Evolutionary conservation across 1,284 basidiomycete species (phyloP).

Genomic region (Jaminaea rosea): DNA sequence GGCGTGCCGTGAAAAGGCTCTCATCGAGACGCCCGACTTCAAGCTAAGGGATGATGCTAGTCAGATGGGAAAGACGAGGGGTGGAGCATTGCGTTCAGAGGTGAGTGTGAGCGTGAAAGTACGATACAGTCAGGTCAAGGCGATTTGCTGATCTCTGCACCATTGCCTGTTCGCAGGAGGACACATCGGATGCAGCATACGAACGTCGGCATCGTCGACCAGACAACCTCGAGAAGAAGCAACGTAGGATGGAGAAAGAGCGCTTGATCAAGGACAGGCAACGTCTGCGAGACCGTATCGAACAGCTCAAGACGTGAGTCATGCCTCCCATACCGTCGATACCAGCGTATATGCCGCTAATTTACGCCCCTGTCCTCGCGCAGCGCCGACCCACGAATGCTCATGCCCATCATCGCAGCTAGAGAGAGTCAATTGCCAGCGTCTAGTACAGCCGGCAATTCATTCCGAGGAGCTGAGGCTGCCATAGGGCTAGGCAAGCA

Average conservation of each 20-base stretch:
- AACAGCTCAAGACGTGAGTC: conserved; percentile 64
- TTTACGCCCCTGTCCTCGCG: too few species aligned
- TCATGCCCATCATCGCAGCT: conserved; percentile 25
- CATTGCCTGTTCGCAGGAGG: conserved; percentile 47
- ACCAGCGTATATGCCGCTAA: too few species aligned
- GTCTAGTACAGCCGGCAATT: neutral
- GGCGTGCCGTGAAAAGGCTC: conserved; percentile 4
- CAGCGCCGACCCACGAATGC: conserved; percentile 57
- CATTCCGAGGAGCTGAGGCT: conserved; percentile 2
- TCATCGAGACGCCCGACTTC: conserved; percentile 37
- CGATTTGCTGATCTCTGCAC: neutral
- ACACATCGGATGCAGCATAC: conserved; percentile 76
- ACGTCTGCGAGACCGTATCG: conserved; percentile 77
- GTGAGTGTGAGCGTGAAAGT: conserved; percentile 12
- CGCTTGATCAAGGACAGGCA: conserved; percentile 81
- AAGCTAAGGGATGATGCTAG: conserved; percentile 23
- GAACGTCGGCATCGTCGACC: conserved; percentile 73
- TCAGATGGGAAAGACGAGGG: conserved; percentile 31
- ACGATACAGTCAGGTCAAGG: neutral
- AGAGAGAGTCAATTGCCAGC: conserved; percentile 9
- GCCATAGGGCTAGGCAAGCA: neutral
- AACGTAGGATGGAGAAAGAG: conserved; percentile 75
- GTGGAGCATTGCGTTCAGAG: conserved; percentile 14
- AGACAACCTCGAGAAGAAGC: conserved; percentile 74
- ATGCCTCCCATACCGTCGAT: too few species aligned